Base-by-base conservation (phyloP, 352 stramenopile species). In the Phytophthora agathidicida region DNA sequence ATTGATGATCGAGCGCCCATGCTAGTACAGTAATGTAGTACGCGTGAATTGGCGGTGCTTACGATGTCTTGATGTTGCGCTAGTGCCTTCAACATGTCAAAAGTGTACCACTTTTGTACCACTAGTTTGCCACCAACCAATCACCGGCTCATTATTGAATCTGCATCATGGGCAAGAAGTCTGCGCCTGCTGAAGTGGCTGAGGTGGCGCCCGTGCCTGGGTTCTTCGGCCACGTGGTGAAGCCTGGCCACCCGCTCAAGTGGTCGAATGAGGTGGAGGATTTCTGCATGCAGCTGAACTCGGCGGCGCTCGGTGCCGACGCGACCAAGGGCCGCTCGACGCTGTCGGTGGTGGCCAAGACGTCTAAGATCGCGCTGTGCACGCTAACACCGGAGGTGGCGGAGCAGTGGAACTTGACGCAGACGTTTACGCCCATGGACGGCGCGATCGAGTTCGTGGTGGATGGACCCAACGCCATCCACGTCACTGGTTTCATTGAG, bases 401-500 rank as follows among this genome's bases (percentile, higher is more conserved):
- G 8, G 74, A 91, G 56, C 86, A 95, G 60, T 95, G 80, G 71
- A 84, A 87, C 55, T 53, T 95, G 45, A 81, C 65, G 43, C 81
- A 95, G 57, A 83, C 83, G 10, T 93, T 95, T 57, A 88, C 86
- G 43, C 74, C 80, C 7, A 75, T 85, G 51, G 86, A 94, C 27
- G 86, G 86, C 7, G 73, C 69, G 17, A 68, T 95, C n/a, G 68
- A 71, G 53, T 91, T 95, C 52, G 59, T 77, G 26, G 75, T 78
- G 54, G 82, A 92, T 41, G 86, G 86, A 26, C 67, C 75, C 16
- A 93, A 93, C 57, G 67, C 77, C 23, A 88, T 95, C 53, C 86
- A 95, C 68, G 43, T 95, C 33, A 93, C 86, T 17, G 86, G 82
- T 9, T 83, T 91, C 56, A 84, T 95, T 8, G 86, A 95, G 30